phyloP scores from a whole-genome alignment of 2,329 filamentous ascomycete genomes.

The Fusarium hostae region DNA sequence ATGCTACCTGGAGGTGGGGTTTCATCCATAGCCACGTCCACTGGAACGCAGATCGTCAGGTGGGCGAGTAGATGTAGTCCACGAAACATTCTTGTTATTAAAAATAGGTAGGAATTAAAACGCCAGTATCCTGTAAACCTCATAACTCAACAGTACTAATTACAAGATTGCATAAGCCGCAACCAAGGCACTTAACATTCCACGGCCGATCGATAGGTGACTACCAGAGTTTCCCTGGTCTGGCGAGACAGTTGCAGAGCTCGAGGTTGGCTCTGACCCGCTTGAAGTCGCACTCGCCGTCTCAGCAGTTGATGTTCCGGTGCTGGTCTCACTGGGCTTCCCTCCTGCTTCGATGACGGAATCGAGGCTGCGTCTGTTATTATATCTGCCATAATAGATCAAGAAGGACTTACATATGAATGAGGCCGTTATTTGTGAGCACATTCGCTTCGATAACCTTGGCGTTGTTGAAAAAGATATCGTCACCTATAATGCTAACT shows the following conservation, averaged over 20 bases:
- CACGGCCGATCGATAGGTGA: background rate
- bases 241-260: background rate
- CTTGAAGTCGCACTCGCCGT: constrained; percentile 6
- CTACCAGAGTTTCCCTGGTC: background rate
- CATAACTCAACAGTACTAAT: background rate
- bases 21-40: background rate
- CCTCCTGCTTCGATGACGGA: background rate
- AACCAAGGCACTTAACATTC: background rate
- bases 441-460: constrained; percentile 39
- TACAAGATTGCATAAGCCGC: constrained; percentile 10
- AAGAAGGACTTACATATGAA: constrained; percentile 30
- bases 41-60: background rate
- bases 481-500: constrained; percentile 20
- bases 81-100: no score
- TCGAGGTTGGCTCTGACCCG: background rate
- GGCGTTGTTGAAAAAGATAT: constrained; percentile 41
- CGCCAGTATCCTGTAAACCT: no score
- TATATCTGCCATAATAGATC: no score
- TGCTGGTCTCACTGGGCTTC: background rate
- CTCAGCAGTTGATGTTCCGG: background rate
- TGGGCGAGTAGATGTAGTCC: background rate
- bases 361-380: background rate
- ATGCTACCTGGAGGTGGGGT: background rate
- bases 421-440: constrained; percentile 36
- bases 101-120: no score